These are phyloP conservation scores for Saccharomyces hybrid DNA, from an alignment of 1,139 yeast genomes.

Conservation along the genomic window DNA sequence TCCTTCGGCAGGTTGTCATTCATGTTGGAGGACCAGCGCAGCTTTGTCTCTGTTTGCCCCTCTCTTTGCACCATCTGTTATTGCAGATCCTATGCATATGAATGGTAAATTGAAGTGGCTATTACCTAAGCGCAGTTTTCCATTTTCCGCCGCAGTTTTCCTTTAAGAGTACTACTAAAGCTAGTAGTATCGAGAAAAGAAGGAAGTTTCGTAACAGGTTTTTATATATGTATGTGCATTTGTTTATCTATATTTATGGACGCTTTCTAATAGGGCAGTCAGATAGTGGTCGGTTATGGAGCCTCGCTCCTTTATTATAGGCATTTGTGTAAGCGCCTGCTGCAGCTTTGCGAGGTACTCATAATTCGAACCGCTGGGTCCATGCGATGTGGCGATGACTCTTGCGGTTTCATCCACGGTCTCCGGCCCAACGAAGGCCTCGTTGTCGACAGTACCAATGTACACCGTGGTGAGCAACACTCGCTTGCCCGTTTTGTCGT, in stretches of 20 bases:
- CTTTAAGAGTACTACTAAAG: too few species aligned
- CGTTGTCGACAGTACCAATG: conserved; percentile 76
- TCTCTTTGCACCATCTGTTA: neutral
- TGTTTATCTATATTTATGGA: conserved; percentile 13
- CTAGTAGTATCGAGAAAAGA: neutral
- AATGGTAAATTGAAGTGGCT: neutral
- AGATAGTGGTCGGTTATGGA: conserved; percentile 14
- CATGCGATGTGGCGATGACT: conserved; percentile 48
- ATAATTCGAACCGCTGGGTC: conserved; percentile 76
- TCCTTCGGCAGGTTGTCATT: conserved; percentile 32
- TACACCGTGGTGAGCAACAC: conserved; percentile 58
- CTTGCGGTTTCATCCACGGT: conserved; percentile 48
- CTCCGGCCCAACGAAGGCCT: conserved; percentile 82
- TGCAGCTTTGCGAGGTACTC: conserved; percentile 46
- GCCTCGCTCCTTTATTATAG: neutral
- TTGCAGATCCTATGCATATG: neutral
- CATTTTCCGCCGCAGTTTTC: neutral
- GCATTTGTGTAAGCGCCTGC: neutral
- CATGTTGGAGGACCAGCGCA: conserved; percentile 22
- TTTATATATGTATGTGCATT: neutral
- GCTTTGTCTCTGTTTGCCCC: conserved; percentile 33
- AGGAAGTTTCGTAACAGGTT: neutral
- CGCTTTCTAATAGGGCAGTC: conserved; percentile 17
- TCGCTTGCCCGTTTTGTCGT: conserved; percentile 35
- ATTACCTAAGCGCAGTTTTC: neutral